Conservation (phyloP, 257 asterid genomes). For the Fraxinus anomala region DNA sequence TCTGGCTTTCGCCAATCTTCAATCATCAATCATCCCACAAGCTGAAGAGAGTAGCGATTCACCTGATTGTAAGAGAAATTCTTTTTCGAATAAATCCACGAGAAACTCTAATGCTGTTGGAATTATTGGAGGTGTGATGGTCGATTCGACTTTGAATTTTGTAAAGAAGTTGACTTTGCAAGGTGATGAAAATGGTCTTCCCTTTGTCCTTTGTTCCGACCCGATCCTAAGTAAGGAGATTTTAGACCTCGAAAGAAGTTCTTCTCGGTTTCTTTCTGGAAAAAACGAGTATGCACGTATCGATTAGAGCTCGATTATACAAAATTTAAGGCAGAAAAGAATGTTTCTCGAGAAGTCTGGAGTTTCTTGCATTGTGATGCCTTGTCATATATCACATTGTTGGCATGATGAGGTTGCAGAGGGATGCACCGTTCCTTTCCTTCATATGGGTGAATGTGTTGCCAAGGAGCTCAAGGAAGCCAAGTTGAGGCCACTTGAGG, state of each 20-base stretch:
- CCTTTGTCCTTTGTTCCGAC: conserved; percentile 65
- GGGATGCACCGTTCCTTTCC: conserved; percentile 68
- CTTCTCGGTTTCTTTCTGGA: conserved; percentile 25
- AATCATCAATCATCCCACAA: conserved; percentile 38
- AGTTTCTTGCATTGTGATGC: conserved; percentile 69
- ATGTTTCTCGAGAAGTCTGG: conserved; percentile 64
- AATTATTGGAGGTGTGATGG: conserved; percentile 46
- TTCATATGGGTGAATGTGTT: conserved; percentile 74
- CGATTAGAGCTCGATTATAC: conserved; percentile 41
- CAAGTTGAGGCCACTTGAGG: conserved; percentile 46
- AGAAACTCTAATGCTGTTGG: conserved; percentile 41
- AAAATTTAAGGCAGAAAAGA: conserved; percentile 54
- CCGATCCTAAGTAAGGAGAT: conserved; percentile 55
- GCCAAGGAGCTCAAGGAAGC: conserved; percentile 55
- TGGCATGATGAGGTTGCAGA: conserved; percentile 64
- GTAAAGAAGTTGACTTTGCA: conserved; percentile 37
- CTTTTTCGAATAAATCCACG: conserved; percentile 9
- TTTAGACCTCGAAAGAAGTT: conserved; percentile 37
- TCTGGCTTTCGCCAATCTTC: conserved; percentile 31
- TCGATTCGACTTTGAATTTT: conserved; percentile 37
- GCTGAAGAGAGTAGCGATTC: conserved; percentile 36
- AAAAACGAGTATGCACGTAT: conserved; percentile 13
- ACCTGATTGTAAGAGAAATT: conserved; percentile 20
- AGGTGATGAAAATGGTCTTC: conserved; percentile 34
- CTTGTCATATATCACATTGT: conserved; percentile 64